Percentiles rank a stretch among this genome's conserved stretches.
Evolutionary conservation across 768 basidiomycete species (phyloP).

Genomic region (Termitomyces titanicus): DNA sequence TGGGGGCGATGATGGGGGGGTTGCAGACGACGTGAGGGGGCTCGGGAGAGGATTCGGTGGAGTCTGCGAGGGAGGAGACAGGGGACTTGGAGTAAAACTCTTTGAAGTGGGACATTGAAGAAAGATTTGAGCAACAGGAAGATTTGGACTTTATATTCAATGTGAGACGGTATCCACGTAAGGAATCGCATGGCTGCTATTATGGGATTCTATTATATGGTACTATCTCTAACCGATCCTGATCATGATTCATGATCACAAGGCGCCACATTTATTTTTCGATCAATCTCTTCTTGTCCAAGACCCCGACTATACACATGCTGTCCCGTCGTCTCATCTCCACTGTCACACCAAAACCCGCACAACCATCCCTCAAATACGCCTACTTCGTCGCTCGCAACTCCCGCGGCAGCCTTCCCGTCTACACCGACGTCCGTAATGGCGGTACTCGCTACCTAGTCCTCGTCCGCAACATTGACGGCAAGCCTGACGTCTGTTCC

Average conservation of each 20-base stretch:
- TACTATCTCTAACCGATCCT: conserved; percentile 6
- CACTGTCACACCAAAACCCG: neutral
- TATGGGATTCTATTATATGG: conserved; percentile 1
- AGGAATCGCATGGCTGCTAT: conserved; percentile 19
- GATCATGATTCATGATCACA: conserved; percentile 14
- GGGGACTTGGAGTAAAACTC: neutral
- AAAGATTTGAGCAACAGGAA: conserved; percentile 5
- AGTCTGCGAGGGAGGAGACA: conserved; percentile 19
- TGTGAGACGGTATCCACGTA: conserved; percentile 14
- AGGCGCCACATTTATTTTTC: conserved; percentile 17
- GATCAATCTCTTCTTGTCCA: conserved; percentile 7
- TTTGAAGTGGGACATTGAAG: conserved; percentile 23
- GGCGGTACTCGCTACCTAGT: conserved; percentile 55
- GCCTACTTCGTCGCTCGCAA: conserved; percentile 68
- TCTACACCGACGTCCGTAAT: conserved; percentile 74
- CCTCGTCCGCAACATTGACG: conserved; percentile 67
- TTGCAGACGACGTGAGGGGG: conserved; percentile 49
- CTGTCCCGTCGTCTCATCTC: conserved; percentile 13
- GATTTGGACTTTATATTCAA: conserved; percentile 24
- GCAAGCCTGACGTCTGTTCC: conserved; percentile 51
- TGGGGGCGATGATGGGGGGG: conserved; percentile 67
- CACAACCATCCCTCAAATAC: conserved; percentile 8
- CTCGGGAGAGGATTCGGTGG: conserved; percentile 24
- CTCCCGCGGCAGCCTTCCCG: conserved; percentile 62
- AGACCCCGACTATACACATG: conserved; percentile 5